Evolutionary conservation across 2,329 filamentous ascomycete species (phyloP).

Genomic region (Phaeomoniella chlamydospora): DNA sequence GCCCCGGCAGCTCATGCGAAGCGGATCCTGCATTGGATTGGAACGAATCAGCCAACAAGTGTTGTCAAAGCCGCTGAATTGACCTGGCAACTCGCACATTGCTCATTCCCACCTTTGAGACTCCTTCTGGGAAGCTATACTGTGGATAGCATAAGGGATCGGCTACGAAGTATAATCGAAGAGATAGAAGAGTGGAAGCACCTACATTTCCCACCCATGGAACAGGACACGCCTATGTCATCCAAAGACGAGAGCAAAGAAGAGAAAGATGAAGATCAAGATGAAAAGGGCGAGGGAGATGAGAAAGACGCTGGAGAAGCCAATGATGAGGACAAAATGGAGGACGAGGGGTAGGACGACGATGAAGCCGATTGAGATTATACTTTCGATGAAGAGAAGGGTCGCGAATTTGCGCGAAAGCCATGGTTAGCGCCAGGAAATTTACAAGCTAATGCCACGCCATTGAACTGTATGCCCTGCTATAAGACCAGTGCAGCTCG

Average conservation of each 20-base stretch:
- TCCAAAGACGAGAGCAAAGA: conserved; percentile 7
- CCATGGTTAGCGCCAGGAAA: too few relatives aligned
- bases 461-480: too few relatives aligned
- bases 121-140: conserved; percentile 85
- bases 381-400: too few relatives aligned
- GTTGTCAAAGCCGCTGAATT: conserved; percentile 86
- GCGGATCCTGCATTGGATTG: conserved; percentile 87
- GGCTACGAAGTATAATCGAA: conserved; percentile 79
- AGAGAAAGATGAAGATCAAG: conserved; percentile 5
- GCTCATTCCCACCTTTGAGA: conserved; percentile 77
- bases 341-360: too few relatives aligned
- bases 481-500: too few relatives aligned
- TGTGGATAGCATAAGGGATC: conserved; percentile 86
- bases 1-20: conserved; percentile 79
- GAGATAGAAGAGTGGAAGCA: conserved; percentile 92
- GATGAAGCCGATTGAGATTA: too few relatives aligned
- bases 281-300: conserved; percentile 5
- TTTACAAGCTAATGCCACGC: too few relatives aligned
- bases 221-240: conserved; percentile 8
- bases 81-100: conserved; percentile 89
- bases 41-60: conserved; percentile 81
- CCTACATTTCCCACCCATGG: conserved; percentile 48
- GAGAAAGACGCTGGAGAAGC: too few relatives aligned
- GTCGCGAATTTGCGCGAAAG: too few relatives aligned
- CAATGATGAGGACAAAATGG: too few relatives aligned